Base-by-base conservation (phyloP, 495 filamentous ascomycete species). In the Hyaloscypha finlandica region DNA sequence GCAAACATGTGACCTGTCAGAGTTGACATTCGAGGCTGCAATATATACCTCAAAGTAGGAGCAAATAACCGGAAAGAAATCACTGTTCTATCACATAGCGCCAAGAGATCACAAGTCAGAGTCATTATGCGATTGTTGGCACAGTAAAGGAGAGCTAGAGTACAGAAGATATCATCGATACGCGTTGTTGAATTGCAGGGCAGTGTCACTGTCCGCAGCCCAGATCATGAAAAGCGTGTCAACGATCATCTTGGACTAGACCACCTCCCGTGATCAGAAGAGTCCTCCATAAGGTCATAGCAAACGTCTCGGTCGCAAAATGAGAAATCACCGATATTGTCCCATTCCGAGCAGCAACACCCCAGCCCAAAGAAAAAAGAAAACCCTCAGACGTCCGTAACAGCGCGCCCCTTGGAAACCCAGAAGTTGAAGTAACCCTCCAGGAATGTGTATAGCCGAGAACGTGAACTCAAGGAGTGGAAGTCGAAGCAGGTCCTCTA, bases 311-410 rank as follows among this genome's bases (percentile, higher is more conserved):
- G 25, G 68, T 45, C 12, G 63, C 59, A 69, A 71, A 67, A 69
- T 35, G 61, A 69, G 60, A 70, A 58, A 57, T 12, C 32, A 20
- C 42, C 61, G 45, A 61, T 68, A 33, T 25, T 61, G 37, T 48
- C 69, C 77, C 70, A 76, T 76, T 62, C 73, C 69, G 73, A 70
- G 67, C 66, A 79, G 69, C 79, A 78, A 78, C 77, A 77, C 78
- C 79, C 77, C 77, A 66, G 72, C 78, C 81, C 79, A 80, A 76
- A 77, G 70, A 74, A 79, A 74, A 77, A 77, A 68, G 69, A 76
- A 78, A 77, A 74, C 67, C 67, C 64, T 68, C 62, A 74, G 60
- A 62, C 59, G 56, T 68, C 69, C 57, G 29, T 65, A 53, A 68
- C 58, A 65, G 65, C 64, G 45, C 48, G 54, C 59, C 63, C 59